A percentile compares a stretch with the other conserved stretches of the same genome.
Evolutionary conservation across 208 protist species (phyloP).

Genomic region (Leishmania lainsoni): DNA sequence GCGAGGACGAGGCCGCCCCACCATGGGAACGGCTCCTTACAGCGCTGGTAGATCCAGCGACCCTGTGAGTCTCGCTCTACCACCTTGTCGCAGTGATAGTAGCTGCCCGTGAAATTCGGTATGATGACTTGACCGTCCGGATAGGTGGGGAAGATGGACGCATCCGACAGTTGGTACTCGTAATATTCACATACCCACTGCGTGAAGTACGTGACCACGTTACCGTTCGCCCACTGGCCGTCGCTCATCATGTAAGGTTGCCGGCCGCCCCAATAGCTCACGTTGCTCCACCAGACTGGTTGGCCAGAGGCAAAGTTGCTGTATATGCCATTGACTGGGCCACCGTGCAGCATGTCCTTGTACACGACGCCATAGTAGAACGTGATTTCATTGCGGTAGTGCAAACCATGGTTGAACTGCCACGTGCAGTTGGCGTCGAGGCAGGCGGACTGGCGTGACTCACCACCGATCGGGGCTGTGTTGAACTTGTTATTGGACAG

Average conservation of each 20-base stretch:
- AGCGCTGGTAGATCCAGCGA: slow-evolving; percentile 45
- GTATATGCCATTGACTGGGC: slow-evolving; percentile 24
- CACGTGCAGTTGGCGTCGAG: slow-evolving; percentile 44
- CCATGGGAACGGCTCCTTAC: slow-evolving; percentile 52
- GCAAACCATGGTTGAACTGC: slow-evolving; percentile 61
- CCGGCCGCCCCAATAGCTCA: slow-evolving; percentile 52
- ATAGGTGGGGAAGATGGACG: slow-evolving; percentile 53
- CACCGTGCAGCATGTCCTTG: slow-evolving; percentile 19
- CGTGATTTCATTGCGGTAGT: slow-evolving; percentile 43
- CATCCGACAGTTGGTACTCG: slow-evolving; percentile 51
- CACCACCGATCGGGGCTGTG: slow-evolving; percentile 50
- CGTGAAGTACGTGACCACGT: slow-evolving; percentile 41
- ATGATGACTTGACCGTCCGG: slow-evolving; percentile 49
- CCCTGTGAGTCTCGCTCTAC: slow-evolving; percentile 38
- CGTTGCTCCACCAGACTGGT: slow-evolving; percentile 45
- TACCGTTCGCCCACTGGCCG: slow-evolving; percentile 52
- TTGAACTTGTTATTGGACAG: slow-evolving; percentile 27
- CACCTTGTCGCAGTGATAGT: slow-evolving; percentile 41
- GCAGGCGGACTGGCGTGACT: slow-evolving; percentile 46
- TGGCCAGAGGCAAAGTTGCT: slow-evolving; percentile 36
- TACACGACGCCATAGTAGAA: slow-evolving; percentile 62
- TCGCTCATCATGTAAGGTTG: slow-evolving; percentile 38
- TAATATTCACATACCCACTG: slow-evolving; percentile 73
- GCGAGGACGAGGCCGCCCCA: slow-evolving; percentile 58
- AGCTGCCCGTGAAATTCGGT: slow-evolving; percentile 7